Conservation (phyloP, 306 rosid species). For the Abrus pulchellus region DNA sequence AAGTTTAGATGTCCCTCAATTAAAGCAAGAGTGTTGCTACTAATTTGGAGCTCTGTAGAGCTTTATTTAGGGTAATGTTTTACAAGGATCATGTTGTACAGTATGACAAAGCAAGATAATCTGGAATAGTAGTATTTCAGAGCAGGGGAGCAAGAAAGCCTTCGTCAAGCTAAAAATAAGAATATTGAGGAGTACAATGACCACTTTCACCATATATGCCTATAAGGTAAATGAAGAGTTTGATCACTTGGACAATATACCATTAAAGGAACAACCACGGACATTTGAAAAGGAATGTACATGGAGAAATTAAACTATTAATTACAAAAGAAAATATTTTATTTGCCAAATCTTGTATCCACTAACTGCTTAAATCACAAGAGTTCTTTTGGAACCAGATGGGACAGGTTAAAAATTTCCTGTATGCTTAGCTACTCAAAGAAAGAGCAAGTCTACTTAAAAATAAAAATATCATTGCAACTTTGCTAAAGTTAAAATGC, state of each 20-base stretch:
- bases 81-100: background rate
- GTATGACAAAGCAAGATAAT: constrained; percentile 5
- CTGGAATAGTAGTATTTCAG: background rate
- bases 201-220: background rate
- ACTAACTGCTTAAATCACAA: background rate
- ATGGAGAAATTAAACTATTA: constrained; percentile 18
- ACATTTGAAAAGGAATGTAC: constrained; percentile 16
- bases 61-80: constrained; percentile 28
- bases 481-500: constrained; percentile 27
- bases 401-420: background rate
- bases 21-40: background rate
- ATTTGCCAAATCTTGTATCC: constrained; percentile 7
- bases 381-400: background rate
- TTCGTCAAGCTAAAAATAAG: constrained; percentile 21
- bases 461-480: constrained; percentile 13
- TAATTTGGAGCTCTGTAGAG: constrained; percentile 25
- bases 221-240: constrained; percentile 22
- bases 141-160: constrained; percentile 25
- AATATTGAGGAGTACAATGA: constrained; percentile 10
- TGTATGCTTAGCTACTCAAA: constrained; percentile 10
- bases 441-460: constrained; percentile 15
- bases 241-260: background rate
- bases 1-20: background rate
- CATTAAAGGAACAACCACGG: background rate
- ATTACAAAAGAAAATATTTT: constrained; percentile 7